Conservation (phyloP, 2,329 filamentous ascomycete species). For the Dactylellina parvicollis region DNA sequence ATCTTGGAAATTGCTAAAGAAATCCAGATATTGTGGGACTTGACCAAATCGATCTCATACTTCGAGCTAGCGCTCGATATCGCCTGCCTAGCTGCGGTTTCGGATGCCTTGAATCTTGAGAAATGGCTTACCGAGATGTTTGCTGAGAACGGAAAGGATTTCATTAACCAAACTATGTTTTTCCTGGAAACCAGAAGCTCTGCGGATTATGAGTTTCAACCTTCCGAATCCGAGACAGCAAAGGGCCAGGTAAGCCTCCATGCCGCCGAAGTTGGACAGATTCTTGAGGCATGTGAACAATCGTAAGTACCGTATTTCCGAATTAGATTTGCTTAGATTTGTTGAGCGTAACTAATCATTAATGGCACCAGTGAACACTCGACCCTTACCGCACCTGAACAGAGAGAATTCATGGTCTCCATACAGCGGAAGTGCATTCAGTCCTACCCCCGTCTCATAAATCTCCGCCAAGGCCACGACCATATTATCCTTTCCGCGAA, state of each 20-base stretch:
- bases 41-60: slow-evolving; percentile 55
- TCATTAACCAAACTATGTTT: slow-evolving; percentile 73
- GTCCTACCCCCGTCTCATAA: slow-evolving; percentile 91
- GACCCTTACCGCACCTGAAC: slow-evolving; percentile 63
- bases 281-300: slow-evolving; percentile 48
- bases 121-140: slow-evolving; percentile 58
- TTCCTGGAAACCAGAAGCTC: slow-evolving; percentile 61
- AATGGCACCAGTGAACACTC: slow-evolving; percentile 28
- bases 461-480: slow-evolving; percentile 92
- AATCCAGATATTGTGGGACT: slow-evolving; percentile 57
- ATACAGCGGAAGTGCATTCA: slow-evolving; percentile 89
- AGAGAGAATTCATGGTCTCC: slow-evolving; percentile 75
- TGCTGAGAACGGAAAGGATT: slow-evolving; percentile 57
- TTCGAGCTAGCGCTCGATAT: slow-evolving; percentile 57
- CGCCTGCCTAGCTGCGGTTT: slow-evolving; percentile 56
- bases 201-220: slow-evolving; percentile 51
- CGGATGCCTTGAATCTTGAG: slow-evolving; percentile 58
- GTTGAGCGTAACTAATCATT: neutral
- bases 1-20: slow-evolving; percentile 59
- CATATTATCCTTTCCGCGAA: slow-evolving; percentile 89
- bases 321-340: neutral
- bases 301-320: slow-evolving; percentile 31
- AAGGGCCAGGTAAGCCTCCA: slow-evolving; percentile 42
- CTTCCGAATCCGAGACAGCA: slow-evolving; percentile 29
- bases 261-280: slow-evolving; percentile 46